Base-by-base conservation (phyloP, 495 filamentous ascomycete genomes). In the Neurospora sp. region DNA sequence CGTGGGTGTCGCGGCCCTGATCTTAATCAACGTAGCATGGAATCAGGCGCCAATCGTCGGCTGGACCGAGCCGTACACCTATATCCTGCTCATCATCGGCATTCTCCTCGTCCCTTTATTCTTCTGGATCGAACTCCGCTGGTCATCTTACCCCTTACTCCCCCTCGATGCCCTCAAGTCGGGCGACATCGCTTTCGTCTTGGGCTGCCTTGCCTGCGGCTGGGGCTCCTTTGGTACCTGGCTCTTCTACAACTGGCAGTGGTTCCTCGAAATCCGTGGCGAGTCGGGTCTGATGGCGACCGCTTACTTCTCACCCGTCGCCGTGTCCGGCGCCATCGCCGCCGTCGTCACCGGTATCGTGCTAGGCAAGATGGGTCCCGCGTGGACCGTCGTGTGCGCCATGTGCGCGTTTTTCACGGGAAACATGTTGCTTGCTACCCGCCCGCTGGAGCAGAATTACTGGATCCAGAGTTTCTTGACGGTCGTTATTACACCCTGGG, bases 181-280 rank as follows among this genome's bases (percentile, higher is more conserved):
- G 4, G 80, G 79, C 17, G 84, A 89, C 40, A 79, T 87, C 4
- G 83, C 81, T 6, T 88, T 87, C 77, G 85, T 90, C 36, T 79
- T 91, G 11, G 85, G 79, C 7, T 86, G 86, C 71, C 82, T 90
- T 24, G 84, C 86, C 2, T 82, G 79, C 31, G 90, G 89, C 4
- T 92, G 90, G 90, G 83, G 83, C 71, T 85, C 82, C 73, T 91
- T 91, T 71, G 89, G 89, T 19, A 89, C 90, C 70, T 85, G 87
- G 79, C 78, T 88, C 71, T 90, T 84, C 77, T 91, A 91, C 77
- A 79, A 82, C 39, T 89, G 82, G 72, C 83, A 87, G 39, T 88
- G 89, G 75, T 74, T 89, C 72, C 82, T 86, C 69, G 80, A 81
- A 17, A 80, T 89, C 39, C 82, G 84, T 15, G 81, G 81, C 3